Base-by-base conservation (phyloP, 1,284 basidiomycete species). In the Ceratobasidium sp. region DNA sequence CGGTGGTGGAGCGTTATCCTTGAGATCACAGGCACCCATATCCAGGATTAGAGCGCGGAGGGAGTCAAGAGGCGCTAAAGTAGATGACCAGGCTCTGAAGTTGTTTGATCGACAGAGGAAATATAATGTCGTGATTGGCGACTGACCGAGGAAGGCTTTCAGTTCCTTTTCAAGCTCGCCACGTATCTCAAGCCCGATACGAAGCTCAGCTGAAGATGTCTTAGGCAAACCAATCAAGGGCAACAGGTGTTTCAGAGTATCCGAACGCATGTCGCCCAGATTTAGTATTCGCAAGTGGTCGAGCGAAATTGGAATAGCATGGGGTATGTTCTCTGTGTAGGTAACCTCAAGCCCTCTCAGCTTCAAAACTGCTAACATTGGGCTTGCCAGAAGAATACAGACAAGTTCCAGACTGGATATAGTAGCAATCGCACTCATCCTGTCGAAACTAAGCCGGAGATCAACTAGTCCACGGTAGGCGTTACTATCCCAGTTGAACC, bases 391-490 rank as follows among this genome's bases (percentile, higher is more conserved):
- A 20, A 65, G 26, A 12, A 46, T 42, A 26, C 42, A 1, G 13
- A 42, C 44, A 13, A 65, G 20, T 23, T 6, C 64, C 7, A 20
- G 48, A 10, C 6, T 44, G 2, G 64, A 2, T n/a, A 65, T 65
- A 65, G 13, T 5, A 23, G 20, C 13, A 13, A 6, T 17, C 17
- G 12, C 23, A 7, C 7, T 59, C n/a, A 3, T 9, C 38, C n/a
- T 2, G 5, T 13, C 20, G 23, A 23, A 48, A 3, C 28, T 56
- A 42, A 71, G 6, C 12, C 23, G 66, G 20, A 68, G 66, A 12
- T 71, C 69, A 12, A 48, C 26, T 3, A 71, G 56, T 7, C 69
- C 54, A 15, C 20, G 52, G 44, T 61, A 71, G 5, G 52, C 56
- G 20, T 15, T 15, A 26, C 54, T 71, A 5, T 54, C 38, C 69